A percentile compares a stretch with the other conserved stretches of the same genome.
phyloP scores from a whole-genome alignment of 495 filamentous ascomycete genomes.

The Aspergillus avenaceus region DNA sequence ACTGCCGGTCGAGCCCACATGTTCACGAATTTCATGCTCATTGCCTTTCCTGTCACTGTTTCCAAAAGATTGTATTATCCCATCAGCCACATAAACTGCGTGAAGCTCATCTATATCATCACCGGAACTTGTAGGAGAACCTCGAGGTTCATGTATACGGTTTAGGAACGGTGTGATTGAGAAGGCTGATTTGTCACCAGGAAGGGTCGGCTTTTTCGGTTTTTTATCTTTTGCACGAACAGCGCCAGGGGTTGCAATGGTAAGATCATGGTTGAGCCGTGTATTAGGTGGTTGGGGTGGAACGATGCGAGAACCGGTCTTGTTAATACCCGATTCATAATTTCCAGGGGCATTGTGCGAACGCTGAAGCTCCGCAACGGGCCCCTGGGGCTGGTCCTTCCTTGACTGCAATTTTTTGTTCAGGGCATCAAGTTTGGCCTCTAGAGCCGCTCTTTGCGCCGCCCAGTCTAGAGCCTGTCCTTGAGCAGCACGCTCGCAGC shows the following conservation, averaged over 20 bases:
- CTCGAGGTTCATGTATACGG: slow-evolving; percentile 56
- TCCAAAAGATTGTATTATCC: neutral
- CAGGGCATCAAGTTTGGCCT: slow-evolving; percentile 64
- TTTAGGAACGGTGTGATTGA: slow-evolving; percentile 92
- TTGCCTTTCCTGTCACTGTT: neutral
- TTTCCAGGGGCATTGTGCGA: slow-evolving; percentile 26
- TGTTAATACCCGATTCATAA: slow-evolving; percentile 13
- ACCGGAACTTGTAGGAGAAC: slow-evolving; percentile 36
- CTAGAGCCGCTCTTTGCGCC: slow-evolving; percentile 51
- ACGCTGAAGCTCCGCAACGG: slow-evolving; percentile 41
- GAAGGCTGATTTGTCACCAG: slow-evolving; percentile 84
- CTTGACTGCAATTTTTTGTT: slow-evolving; percentile 60
- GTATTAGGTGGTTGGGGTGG: slow-evolving; percentile 39
- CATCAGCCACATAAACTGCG: neutral
- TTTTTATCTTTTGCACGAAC: slow-evolving; percentile 51
- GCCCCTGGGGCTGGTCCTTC: slow-evolving; percentile 66
- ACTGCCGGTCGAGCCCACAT: neutral
- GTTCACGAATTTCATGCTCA: neutral
- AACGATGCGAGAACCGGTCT: slow-evolving; percentile 23
- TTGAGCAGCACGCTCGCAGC: slow-evolving; percentile 24
- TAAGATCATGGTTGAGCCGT: slow-evolving; percentile 46
- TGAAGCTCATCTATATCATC: slow-evolving; percentile 26
- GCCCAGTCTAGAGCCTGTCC: slow-evolving; percentile 45
- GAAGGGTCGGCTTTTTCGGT: slow-evolving; percentile 47
- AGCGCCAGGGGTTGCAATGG: slow-evolving; percentile 66